These are phyloP conservation scores for Cenchrus americanus DNA, from an alignment of 176 grass and related monocot genomes.

Conservation along the genomic window DNA sequence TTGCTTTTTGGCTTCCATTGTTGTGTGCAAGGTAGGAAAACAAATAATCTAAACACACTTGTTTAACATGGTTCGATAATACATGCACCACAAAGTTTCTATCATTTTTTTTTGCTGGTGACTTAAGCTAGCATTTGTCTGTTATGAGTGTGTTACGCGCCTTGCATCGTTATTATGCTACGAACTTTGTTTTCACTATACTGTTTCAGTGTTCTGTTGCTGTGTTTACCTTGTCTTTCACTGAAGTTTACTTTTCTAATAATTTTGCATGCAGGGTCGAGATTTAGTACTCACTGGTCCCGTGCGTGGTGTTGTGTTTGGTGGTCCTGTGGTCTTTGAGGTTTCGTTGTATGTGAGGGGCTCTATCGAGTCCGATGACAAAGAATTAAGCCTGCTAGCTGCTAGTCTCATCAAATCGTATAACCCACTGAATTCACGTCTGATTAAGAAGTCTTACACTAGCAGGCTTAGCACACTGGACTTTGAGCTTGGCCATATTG, in stretches of 20 bases:
- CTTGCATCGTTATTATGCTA: neutral
- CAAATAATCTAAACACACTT: neutral
- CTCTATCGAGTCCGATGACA: slow-evolving; percentile 3
- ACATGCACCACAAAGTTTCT: neutral
- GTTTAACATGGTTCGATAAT: neutral
- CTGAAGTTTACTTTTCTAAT: neutral
- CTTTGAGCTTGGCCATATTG: slow-evolving; percentile 11
- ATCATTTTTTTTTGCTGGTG: neutral
- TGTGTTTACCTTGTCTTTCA: slow-evolving; percentile 8
- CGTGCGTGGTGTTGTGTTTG: slow-evolving; percentile 7
- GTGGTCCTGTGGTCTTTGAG: slow-evolving; percentile 1
- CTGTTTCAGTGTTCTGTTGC: neutral
- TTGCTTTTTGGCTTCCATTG: neutral
- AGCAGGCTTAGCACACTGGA: slow-evolving; percentile 35
- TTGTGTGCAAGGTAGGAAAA: neutral
- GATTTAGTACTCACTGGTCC: slow-evolving; percentile 30
- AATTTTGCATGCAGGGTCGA: slow-evolving; percentile 8
- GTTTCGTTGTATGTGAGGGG: slow-evolving; percentile 18
- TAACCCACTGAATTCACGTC: neutral
- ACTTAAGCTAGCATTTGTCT: neutral
- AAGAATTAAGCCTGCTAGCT: slow-evolving; percentile 20
- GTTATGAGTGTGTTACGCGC: neutral
- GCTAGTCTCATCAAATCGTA: too few relatives aligned
- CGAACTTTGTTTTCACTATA: neutral
- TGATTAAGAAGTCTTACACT: neutral